Conservation (phyloP, 2,329 filamentous ascomycete genomes). For the Hortaea sp. region DNA sequence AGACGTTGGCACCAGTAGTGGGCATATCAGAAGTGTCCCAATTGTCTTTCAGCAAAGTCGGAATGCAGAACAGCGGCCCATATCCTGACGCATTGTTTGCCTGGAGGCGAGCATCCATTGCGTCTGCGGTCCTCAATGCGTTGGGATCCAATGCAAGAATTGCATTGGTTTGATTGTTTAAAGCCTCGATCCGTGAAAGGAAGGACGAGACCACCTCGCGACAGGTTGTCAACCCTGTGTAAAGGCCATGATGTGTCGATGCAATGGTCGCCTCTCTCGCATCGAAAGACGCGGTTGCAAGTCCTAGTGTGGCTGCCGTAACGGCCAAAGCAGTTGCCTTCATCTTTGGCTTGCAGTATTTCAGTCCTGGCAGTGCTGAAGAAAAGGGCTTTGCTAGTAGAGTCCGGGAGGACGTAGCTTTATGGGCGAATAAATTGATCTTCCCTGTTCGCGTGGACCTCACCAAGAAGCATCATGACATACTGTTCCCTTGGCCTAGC, state of each 20-base stretch:
- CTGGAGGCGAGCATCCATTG: conserved; percentile 38
- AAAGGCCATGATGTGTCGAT: conserved; percentile 46
- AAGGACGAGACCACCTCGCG: conserved; percentile 45
- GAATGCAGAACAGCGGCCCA: conserved; percentile 49
- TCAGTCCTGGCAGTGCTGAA: too few species aligned
- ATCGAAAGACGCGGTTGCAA: conserved; percentile 30
- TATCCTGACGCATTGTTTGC: conserved; percentile 36
- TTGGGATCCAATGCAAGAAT: conserved; percentile 44
- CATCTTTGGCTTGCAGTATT: too few species aligned
- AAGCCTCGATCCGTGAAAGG: conserved; percentile 46
- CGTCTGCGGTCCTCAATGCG: conserved; percentile 39
- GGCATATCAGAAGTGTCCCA: conserved; percentile 46
- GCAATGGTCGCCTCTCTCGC: conserved; percentile 49
- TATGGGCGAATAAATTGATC: too few species aligned
- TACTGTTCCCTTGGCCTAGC: too few species aligned
- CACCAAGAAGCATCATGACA: too few species aligned
- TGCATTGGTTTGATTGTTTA: conserved; percentile 49
- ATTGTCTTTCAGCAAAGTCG: conserved; percentile 55
- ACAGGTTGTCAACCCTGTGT: conserved; percentile 44
- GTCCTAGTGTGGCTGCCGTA: too few species aligned
- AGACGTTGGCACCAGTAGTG: conserved; percentile 47
- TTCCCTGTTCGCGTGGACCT: too few species aligned
- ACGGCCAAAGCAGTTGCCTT: too few species aligned
- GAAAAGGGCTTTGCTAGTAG: too few species aligned
- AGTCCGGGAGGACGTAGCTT: too few species aligned